Conservation (phyloP, 202 grass and related monocot species). For the Brachypodium distachyon region DNA sequence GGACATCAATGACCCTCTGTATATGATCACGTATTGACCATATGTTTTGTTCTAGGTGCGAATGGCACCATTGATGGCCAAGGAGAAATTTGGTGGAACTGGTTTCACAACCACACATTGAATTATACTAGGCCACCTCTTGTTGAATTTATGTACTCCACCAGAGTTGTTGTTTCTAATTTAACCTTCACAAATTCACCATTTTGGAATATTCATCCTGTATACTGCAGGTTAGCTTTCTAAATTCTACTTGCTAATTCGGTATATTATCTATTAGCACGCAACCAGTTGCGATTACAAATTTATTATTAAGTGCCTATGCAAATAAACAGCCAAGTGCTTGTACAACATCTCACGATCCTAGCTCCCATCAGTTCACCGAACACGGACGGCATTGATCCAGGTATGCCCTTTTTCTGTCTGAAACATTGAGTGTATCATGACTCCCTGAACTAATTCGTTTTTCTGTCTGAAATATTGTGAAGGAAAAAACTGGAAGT, state of each 20-base stretch:
- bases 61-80: slow-evolving; percentile 79
- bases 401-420: slow-evolving; percentile 35
- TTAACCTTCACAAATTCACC: slow-evolving; percentile 63
- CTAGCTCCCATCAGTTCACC: slow-evolving; percentile 72
- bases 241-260: neutral
- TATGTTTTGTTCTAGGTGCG: slow-evolving; percentile 35
- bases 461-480: neutral
- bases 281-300: neutral
- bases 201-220: too few relatives aligned
- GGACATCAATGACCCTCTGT: neutral
- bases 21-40: neutral
- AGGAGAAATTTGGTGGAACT: slow-evolving; percentile 79
- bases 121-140: slow-evolving; percentile 78
- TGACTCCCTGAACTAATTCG: neutral
- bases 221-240: slow-evolving; percentile 69
- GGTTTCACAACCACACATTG: slow-evolving; percentile 65
- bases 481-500: neutral
- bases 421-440: neutral
- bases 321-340: slow-evolving; percentile 63
- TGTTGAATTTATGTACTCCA: slow-evolving; percentile 74
- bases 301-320: slow-evolving; percentile 26
- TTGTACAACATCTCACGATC: slow-evolving; percentile 68
- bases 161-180: slow-evolving; percentile 66
- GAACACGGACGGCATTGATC: slow-evolving; percentile 80
- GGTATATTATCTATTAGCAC: too few relatives aligned